Base-by-base conservation (phyloP, 2,329 filamentous ascomycete species). In the Herpotrichia juniperi region DNA sequence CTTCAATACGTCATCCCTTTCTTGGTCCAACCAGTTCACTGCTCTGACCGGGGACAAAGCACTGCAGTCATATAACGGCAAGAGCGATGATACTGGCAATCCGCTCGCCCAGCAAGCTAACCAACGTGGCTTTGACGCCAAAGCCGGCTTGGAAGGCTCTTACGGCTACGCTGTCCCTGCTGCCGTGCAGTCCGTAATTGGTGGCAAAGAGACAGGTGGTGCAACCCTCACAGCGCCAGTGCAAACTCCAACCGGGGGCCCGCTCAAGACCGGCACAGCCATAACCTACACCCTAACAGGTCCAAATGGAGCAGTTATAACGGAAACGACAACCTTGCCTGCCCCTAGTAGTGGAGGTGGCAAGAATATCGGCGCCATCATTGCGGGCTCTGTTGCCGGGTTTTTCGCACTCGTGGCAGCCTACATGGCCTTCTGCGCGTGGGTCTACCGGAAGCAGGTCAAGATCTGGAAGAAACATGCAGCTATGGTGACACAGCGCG, bases 361-460 rank as follows among this genome's bases (percentile, higher is more conserved):
- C 2, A 71, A 77, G 10, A 82, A 82, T 53, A 66, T 83, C 45
- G 83, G 75, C 44, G 82, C 83, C 48, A 85, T 85, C 46, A 74
- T 83, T 10, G 82, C 81, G 0, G 82, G 81, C 14, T 78, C 87
- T 17, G 76, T 91, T 26, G 88, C 89, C 0, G 87, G 86, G n/a
- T 64, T 87, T 3, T 79, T 89, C 4, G 83, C 84, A 42, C 61
- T 88, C 16, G 63, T 85, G 0, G 86, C 86, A 2, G 74, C 77
- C 1, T 90, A 90, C 68, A 80, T 90, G 11, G 86, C 84, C 40
- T 90, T 88, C 77, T 89, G 87, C 72, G 81, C 83, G 16, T 91
- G 86, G 83, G 76, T 92, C 7, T 91, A 91, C 76, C 81, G 87
- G 24, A 86, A 86, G 43, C 88, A 89, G 69, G 81, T 91, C 14